A percentile compares a stretch with the other conserved stretches of the same genome.
These are phyloP conservation scores for Aurantiochytrium sp. DNA, from an alignment of 108 stramenopile genomes.

Conservation along the genomic window DNA sequence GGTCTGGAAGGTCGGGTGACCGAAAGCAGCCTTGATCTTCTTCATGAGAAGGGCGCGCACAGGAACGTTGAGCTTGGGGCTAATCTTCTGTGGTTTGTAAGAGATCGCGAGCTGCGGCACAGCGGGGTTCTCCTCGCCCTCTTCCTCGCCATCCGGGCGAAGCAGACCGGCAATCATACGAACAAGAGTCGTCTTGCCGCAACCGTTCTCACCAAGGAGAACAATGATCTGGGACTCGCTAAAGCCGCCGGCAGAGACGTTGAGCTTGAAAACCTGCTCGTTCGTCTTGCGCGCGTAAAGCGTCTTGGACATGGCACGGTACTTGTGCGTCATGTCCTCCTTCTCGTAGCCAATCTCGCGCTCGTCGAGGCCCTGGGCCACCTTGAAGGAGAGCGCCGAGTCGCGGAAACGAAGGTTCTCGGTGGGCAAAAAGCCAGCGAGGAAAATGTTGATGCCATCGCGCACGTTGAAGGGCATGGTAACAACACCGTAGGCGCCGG, in stretches of 20 bases:
- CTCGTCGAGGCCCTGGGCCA: slow-evolving; percentile 52
- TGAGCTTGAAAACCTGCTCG: slow-evolving; percentile 68
- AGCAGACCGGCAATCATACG: slow-evolving; percentile 83
- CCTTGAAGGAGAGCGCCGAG: slow-evolving; percentile 90
- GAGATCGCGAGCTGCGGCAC: slow-evolving; percentile 85
- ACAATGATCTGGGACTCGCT: slow-evolving; percentile 97
- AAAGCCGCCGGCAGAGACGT: slow-evolving; percentile 84
- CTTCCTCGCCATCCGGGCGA: slow-evolving; percentile 65
- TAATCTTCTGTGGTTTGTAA: slow-evolving; percentile 99
- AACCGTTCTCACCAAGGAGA: slow-evolving; percentile 86
- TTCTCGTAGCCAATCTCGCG: slow-evolving; percentile 40
- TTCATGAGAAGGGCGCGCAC: slow-evolving; percentile 92
- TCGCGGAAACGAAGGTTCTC: slow-evolving; percentile 98
- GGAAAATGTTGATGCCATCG: slow-evolving; percentile 96
- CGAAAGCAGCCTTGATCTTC: slow-evolving; percentile 81
- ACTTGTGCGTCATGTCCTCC: slow-evolving; percentile 50
- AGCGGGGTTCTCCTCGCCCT: slow-evolving; percentile 42
- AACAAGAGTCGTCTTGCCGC: slow-evolving; percentile 60
- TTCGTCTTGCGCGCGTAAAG: slow-evolving; percentile 58
- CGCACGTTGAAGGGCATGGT: slow-evolving; percentile 98
- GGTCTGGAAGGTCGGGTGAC: slow-evolving; percentile 90
- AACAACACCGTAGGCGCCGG: slow-evolving; percentile 96
- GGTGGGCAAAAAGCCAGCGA: slow-evolving; percentile 94
- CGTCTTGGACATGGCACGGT: slow-evolving; percentile 94
- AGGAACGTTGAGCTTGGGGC: slow-evolving; percentile 88